Conservation (phyloP, 305 asterid species). For the Coffea humblotiana region DNA sequence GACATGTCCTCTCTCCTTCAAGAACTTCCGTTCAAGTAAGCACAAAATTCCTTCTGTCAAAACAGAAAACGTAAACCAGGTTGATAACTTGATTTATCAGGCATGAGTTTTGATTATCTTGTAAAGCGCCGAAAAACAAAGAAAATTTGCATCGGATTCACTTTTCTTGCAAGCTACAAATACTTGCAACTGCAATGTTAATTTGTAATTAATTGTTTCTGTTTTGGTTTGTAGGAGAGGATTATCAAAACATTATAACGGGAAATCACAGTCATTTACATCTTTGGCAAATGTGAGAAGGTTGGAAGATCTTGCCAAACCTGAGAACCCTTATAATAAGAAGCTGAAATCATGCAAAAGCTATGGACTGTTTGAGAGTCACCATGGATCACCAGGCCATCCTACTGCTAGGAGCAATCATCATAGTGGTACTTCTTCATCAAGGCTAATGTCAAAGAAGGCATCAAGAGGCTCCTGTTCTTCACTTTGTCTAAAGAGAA, state of each 20-base stretch:
- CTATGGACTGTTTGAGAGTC: conserved; percentile 32
- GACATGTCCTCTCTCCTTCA: conserved; percentile 60
- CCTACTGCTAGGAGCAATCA: conserved; percentile 16
- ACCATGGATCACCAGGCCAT: conserved; percentile 12
- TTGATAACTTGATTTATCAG: too few relatives aligned
- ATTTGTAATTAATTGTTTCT: neutral
- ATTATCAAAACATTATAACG: conserved; percentile 61
- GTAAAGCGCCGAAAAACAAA: too few relatives aligned
- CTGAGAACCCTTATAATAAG: conserved; percentile 52
- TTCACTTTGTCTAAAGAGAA: conserved; percentile 29
- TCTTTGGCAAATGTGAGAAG: conserved; percentile 45
- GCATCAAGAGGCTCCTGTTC: conserved; percentile 25
- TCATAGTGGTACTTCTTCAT: neutral
- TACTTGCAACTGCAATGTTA: too few relatives aligned
- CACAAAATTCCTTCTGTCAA: neutral
- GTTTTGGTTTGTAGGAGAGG: conserved; percentile 45
- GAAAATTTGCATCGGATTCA: too few relatives aligned
- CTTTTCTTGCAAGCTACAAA: too few relatives aligned
- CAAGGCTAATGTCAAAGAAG: conserved; percentile 34
- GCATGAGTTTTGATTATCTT: neutral
- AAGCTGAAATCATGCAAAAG: conserved; percentile 58
- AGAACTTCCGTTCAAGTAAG: conserved; percentile 70
- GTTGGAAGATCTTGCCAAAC: conserved; percentile 60
- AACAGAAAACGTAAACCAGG: too few relatives aligned
- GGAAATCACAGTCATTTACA: conserved; percentile 66